A percentile compares a stretch with the other conserved stretches of the same genome.
Conservation (phyloP, 2,329 filamentous ascomycete species). For the Xylariomycetidae sp. region DNA sequence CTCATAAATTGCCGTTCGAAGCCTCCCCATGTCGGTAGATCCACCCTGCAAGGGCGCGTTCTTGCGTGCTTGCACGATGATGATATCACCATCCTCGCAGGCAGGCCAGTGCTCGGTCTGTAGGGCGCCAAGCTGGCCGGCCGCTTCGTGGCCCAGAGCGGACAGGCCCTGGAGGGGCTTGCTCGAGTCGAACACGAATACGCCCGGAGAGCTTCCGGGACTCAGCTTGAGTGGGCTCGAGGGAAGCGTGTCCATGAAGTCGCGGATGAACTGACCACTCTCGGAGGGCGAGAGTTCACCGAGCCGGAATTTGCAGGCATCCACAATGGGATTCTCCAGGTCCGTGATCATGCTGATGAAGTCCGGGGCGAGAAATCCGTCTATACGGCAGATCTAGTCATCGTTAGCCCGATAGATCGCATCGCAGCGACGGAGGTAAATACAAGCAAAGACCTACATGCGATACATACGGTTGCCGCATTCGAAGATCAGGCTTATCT, state of each 20-base stretch:
- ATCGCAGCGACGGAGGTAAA: no score
- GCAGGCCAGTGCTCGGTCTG: constrained; percentile 13
- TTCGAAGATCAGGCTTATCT: constrained; percentile 88
- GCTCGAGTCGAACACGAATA: constrained; percentile 69
- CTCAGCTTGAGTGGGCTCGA: constrained; percentile 58
- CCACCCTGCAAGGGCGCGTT: constrained; percentile 61
- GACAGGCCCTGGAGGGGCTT: constrained; percentile 74
- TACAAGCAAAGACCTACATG: constrained; percentile 50
- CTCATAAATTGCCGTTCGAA: constrained; percentile 67
- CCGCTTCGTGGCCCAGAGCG: constrained; percentile 25
- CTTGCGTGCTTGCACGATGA: constrained; percentile 76
- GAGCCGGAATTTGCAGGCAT: constrained; percentile 66
- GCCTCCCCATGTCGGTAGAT: constrained; percentile 65
- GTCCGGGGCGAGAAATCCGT: constrained; percentile 55
- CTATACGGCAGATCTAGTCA: constrained; percentile 56
- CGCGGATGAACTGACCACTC: constrained; percentile 38
- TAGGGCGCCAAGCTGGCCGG: constrained; percentile 18
- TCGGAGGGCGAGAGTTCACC: constrained; percentile 41
- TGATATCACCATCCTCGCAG: constrained; percentile 68
- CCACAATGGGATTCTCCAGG: constrained; percentile 64
- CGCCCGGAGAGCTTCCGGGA: constrained; percentile 71
- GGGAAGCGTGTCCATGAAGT: constrained; percentile 65
- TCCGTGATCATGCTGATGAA: constrained; percentile 73
- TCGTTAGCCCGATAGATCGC: background rate
- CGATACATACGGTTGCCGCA: constrained; percentile 42